Evolutionary conservation across 768 basidiomycete genomes (phyloP), one percentile per base, ranked within the genome.

Genomic region (Macrolepiota fuliginosa): DNA sequence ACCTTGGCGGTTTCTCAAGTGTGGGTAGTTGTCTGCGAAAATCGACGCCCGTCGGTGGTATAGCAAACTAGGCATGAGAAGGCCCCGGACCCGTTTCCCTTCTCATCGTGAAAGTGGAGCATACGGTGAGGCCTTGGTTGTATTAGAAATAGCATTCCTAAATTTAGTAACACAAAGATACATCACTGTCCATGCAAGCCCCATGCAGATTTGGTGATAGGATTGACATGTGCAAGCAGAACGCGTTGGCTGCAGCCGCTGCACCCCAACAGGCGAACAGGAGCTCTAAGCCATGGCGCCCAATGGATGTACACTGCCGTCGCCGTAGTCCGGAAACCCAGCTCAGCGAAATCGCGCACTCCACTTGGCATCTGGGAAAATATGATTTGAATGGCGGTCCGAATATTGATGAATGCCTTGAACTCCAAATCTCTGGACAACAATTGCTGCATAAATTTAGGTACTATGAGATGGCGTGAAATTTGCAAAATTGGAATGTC

Each of bases 61-160:
- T 17, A 51, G 35, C 46, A 51, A n/a, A 39, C 13, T 15, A 10
- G 27, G 47, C 47, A 58, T 50, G 57, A 58, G 57, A 58, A 58
- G 49, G 39, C 27, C 17, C 22, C 13, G 17, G 42, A n/a, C 19
- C 56, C 6, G 22, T 22, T 51, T 51, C 47, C 12, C 35, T 19
- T 39, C 32, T 58, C 57, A 51, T 40, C 49, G 57, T 58, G 57
- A 50, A 58, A 13, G 49, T 51, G 49, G 57, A 58, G 57, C 47
- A 7, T 36, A 24, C 11, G 37, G 36, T 22, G 29, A 54, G 17
- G 52, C 12, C 4, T 37, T 39, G 37, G 37, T 39, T 3, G 53
- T 10, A 3, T 36, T 35, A 27, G 15, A 19, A 54, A 37, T 37
- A 22, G 36, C 13, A 36, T 12, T 29, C 10, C 53, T 40, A 54